phyloP scores from a whole-genome alignment of 2,329 filamentous ascomycete genomes.

The Septoria linicola region DNA sequence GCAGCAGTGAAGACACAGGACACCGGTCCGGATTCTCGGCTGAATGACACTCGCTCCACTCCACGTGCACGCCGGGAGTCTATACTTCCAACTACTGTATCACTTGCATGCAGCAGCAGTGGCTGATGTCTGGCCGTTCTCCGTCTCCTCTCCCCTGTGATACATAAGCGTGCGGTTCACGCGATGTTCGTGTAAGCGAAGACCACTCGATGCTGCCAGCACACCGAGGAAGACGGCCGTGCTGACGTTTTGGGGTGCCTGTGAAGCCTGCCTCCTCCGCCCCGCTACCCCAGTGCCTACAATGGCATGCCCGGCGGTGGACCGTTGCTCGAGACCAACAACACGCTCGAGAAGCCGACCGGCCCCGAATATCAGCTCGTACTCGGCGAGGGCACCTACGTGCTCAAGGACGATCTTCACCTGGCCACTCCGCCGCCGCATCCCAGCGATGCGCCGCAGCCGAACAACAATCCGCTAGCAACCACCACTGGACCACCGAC shows the following conservation, averaged over 20 bases:
- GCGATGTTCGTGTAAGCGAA: too few species aligned
- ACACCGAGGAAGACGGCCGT: too few species aligned
- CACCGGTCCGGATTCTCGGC: background rate
- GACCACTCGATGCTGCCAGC: too few species aligned
- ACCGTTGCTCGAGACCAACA: conserved; percentile 88
- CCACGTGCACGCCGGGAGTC: too few species aligned
- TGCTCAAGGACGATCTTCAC: conserved; percentile 84
- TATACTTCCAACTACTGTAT: too few species aligned
- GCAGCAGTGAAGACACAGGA: too few species aligned
- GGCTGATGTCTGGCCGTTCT: too few species aligned
- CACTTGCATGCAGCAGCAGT: too few species aligned
- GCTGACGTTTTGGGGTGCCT: conserved; percentile 8
- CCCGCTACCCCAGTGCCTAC: conserved; percentile 72
- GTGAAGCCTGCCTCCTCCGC: conserved; percentile 29
- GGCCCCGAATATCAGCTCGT: conserved; percentile 86
- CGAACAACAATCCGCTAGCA: conserved; percentile 87
- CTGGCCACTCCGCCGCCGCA: conserved; percentile 93
- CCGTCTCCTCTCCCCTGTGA: too few species aligned
- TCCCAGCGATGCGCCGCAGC: conserved; percentile 82
- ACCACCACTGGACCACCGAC: conserved; percentile 82
- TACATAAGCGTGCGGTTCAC: too few species aligned
- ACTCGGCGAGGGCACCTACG: conserved; percentile 91
- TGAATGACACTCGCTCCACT: too few species aligned
- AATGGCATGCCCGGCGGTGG: conserved; percentile 65
- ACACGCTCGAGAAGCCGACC: conserved; percentile 74